Evolutionary conservation across 2,329 filamentous ascomycete species (phyloP), one percentile per base, ranked within the genome.

Genomic region (Hypoxylon sp.): DNA sequence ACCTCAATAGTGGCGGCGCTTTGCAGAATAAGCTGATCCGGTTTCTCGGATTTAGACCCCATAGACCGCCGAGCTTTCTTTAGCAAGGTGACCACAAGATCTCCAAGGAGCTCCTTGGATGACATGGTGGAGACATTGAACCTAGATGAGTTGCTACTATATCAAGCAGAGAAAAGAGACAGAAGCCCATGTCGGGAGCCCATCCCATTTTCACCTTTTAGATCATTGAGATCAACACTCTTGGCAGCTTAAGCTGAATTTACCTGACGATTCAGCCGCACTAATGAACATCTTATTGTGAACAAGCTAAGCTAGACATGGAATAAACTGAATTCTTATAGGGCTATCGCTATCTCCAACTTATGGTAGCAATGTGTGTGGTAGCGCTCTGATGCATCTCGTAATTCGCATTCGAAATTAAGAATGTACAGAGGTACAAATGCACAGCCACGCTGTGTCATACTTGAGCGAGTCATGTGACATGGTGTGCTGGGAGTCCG

Each of bases 1-100:
- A 57, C 21, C 17, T 57, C 35, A 19, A 35, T 32, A 6, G 47
- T 29, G 51, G 19, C n/a, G 32, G 46, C 17, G 35, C 31, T 6
- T 11, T 51, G 19, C n/a, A 13, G 10, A 8, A 24, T 21, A 24
- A 17, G n/a, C 17, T 37, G 50, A n/a, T 53, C 51, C 6, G 32
- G 44, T 31, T 27, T 32, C 8, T 53, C 24, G 35, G 24, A n/a
- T 39, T 48, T 63, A 24, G 60, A 53, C 17, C 39, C 42, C 15
- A 56, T 62, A 37, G 71, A 63, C 29, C 65, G 54, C 19, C 60
- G 64, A 31, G 57, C 55, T 37, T 68, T 69, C 42, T 60, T 63
- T 8, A 29, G 17, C 6, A 67, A 59, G 32, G 65, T 51, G 13
- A 21, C 61, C 11, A 66, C 19, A 37, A 48, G 44, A 47, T 68